Conservation (phyloP, 116 monocot species). For the Iris pallida region DNA sequence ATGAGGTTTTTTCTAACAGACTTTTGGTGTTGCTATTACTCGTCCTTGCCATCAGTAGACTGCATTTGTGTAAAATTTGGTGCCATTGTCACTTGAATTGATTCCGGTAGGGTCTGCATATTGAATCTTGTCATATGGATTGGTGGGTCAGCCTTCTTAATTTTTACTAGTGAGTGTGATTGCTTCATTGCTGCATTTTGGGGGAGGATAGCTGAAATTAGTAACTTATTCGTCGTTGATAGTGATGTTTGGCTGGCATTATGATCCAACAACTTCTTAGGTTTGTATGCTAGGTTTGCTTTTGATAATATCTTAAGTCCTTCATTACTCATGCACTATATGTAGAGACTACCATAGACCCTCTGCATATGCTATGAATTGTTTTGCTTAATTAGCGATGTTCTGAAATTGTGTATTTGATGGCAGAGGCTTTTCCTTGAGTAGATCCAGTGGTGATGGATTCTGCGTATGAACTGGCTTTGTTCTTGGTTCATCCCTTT, state of each 20-base stretch:
- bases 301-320: background rate
- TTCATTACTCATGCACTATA: background rate
- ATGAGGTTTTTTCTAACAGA: background rate
- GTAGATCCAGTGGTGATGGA: slow-evolving; percentile 6
- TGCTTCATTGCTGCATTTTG: too few relatives aligned
- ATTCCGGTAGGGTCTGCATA: background rate
- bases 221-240: background rate
- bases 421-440: slow-evolving; percentile 4
- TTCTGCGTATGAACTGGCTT: background rate
- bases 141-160: background rate
- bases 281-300: background rate
- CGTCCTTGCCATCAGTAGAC: too few relatives aligned
- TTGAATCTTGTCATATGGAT: slow-evolving; percentile 7
- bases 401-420: slow-evolving; percentile 5
- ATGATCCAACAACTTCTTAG: background rate
- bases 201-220: background rate
- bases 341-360: background rate
- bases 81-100: slow-evolving; percentile 2
- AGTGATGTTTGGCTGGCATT: background rate
- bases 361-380: background rate
- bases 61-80: background rate
- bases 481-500: slow-evolving; percentile 5
- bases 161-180: too few relatives aligned
- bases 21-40: too few relatives aligned
- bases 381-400: background rate